A percentile compares a stretch with the other conserved stretches of the same genome.
Conservation (phyloP, 768 basidiomycete species). For the Amylocystis lapponica region DNA sequence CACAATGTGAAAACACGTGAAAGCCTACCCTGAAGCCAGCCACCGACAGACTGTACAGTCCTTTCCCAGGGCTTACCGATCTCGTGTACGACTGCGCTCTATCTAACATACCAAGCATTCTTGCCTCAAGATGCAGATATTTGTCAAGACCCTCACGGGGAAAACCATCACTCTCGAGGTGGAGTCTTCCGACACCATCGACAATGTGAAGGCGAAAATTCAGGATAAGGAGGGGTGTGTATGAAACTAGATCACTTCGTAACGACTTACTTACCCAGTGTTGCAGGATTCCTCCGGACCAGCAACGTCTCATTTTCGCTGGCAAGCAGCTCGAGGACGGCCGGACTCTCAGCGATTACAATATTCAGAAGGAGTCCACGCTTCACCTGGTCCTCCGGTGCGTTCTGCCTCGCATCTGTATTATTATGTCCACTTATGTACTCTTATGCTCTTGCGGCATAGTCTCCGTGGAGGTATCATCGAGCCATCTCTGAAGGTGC, state of each 20-base stretch:
- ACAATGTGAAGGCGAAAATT: constrained; percentile 87
- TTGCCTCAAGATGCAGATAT: constrained; percentile 44
- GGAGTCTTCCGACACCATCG: constrained; percentile 94
- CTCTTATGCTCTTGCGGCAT: constrained; percentile 5
- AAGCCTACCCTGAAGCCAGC: constrained; percentile 25
- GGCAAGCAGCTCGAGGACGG: constrained; percentile 99
- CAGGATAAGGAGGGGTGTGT: constrained; percentile 70
- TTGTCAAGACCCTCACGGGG: constrained; percentile 88
- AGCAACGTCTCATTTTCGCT: constrained; percentile 93
- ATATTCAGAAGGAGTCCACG: constrained; percentile 97
- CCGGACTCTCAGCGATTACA: constrained; percentile 93
- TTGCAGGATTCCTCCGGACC: constrained; percentile 83
- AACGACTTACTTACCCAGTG: not conserved
- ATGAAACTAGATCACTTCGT: no score
- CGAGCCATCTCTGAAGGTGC: constrained; percentile 96
- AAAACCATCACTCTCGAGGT: constrained; percentile 99
- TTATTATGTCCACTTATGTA: not conserved
- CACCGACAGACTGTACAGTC: constrained; percentile 25
- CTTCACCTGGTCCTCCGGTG: constrained; percentile 95
- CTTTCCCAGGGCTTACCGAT: constrained; percentile 22
- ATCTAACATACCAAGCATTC: constrained; percentile 11
- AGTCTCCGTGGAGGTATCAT: constrained; percentile 98
- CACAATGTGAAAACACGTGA: no score
- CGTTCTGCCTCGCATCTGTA: constrained; percentile 20
- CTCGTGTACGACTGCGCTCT: constrained; percentile 15